Conservation (phyloP, 805 yeast species). For the Priceomyces medius region DNA sequence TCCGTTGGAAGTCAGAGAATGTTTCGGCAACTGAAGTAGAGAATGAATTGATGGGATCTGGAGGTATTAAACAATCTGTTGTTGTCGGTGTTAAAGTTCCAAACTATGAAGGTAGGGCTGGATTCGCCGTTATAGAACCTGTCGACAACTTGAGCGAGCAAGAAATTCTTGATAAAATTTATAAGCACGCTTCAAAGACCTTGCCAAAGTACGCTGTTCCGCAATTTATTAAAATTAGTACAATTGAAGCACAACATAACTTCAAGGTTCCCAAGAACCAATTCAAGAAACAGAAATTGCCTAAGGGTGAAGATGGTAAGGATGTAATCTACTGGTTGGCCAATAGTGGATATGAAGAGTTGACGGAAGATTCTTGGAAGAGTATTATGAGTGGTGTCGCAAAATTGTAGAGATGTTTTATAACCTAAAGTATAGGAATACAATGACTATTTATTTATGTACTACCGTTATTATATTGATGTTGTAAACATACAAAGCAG, state of each 20-base stretch:
- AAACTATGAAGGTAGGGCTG: slow-evolving; percentile 91
- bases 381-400: slow-evolving; percentile 36
- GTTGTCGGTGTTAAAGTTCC: slow-evolving; percentile 88
- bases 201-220: slow-evolving; percentile 89
- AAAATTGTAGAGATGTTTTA: slow-evolving; percentile 26
- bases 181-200: slow-evolving; percentile 29
- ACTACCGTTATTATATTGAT: neutral
- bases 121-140: slow-evolving; percentile 75
- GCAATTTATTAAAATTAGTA: slow-evolving; percentile 68
- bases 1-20: slow-evolving; percentile 95
- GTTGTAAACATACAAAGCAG: neutral
- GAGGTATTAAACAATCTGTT: slow-evolving; percentile 60
- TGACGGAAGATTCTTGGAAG: slow-evolving; percentile 60
- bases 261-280: slow-evolving; percentile 75
- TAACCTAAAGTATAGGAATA: neutral
- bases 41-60: slow-evolving; percentile 56
- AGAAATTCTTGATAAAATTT: slow-evolving; percentile 28
- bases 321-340: slow-evolving; percentile 75
- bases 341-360: slow-evolving; percentile 50
- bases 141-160: slow-evolving; percentile 28
- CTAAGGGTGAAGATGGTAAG: slow-evolving; percentile 60
- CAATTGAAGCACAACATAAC: slow-evolving; percentile 69
- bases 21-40: slow-evolving; percentile 94
- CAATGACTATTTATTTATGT: neutral
- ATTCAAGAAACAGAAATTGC: slow-evolving; percentile 65